phyloP scores from a whole-genome alignment of 2,329 filamentous ascomycete genomes.

The Exophiala sp. region DNA sequence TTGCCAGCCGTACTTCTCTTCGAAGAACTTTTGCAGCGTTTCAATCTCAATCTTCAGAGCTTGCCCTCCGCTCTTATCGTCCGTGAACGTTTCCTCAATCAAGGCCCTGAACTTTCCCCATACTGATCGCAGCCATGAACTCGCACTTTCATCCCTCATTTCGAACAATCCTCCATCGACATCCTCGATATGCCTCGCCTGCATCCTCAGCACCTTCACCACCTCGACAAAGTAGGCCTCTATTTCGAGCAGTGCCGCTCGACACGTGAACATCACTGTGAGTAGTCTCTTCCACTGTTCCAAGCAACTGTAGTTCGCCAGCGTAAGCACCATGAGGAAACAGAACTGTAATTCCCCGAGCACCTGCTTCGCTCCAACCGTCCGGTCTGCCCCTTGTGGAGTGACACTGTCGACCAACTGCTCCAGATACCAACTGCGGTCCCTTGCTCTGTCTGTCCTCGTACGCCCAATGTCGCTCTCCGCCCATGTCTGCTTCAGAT shows the following conservation, averaged over 20 bases:
- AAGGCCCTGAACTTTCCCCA: constrained; percentile 52
- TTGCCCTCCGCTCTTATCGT: constrained; percentile 30
- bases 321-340: constrained; percentile 60
- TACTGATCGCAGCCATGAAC: constrained; percentile 50
- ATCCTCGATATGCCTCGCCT: constrained; percentile 56
- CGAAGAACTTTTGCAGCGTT: constrained; percentile 54
- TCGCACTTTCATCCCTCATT: constrained; percentile 49
- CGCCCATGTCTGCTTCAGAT: constrained; percentile 61
- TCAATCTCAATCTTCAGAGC: constrained; percentile 52
- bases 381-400: constrained; percentile 29
- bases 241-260: constrained; percentile 47
- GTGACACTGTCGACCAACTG: constrained; percentile 44
- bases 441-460: constrained; percentile 59
- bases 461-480: constrained; percentile 59
- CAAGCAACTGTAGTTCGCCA: constrained; percentile 64
- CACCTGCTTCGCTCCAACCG: constrained; percentile 37
- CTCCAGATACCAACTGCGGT: constrained; percentile 60
- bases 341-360: constrained; percentile 61
- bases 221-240: constrained; percentile 52
- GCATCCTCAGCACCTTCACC: constrained; percentile 48
- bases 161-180: constrained; percentile 62
- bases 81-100: constrained; percentile 47
- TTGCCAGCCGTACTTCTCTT: constrained; percentile 57
- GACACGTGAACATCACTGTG: constrained; percentile 55
- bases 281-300: constrained; percentile 64